Evolutionary conservation across 2,329 filamentous ascomycete species (phyloP).

Genomic region (Bipolaris sorokiniana): DNA sequence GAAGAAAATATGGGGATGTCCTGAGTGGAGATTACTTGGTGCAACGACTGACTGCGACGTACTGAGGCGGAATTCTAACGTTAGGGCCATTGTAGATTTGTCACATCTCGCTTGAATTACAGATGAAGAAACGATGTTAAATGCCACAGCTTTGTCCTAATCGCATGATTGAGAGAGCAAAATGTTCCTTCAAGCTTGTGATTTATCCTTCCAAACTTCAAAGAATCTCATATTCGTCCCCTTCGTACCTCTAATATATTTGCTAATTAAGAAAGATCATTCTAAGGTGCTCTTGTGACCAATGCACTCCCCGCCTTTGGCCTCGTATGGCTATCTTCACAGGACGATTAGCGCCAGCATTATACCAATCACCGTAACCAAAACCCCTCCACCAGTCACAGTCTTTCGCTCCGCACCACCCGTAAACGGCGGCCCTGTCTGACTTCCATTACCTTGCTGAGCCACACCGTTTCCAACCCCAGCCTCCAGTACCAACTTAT

Average conservation of each 20-base stretch:
- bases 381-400: background rate
- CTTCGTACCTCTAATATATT: background rate
- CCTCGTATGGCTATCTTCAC: background rate
- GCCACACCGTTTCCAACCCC: background rate
- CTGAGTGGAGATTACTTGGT: conserved; percentile 82
- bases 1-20: conserved; percentile 81
- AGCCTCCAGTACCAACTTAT: conserved; percentile 16
- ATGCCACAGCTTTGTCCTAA: background rate
- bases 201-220: too few relatives aligned
- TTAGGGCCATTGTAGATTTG: too few relatives aligned
- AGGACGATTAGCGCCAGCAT: background rate
- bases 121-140: background rate
- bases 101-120: too few relatives aligned
- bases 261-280: background rate
- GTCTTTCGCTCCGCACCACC: background rate
- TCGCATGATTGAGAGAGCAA: too few relatives aligned
- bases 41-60: conserved; percentile 76
- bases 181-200: too few relatives aligned
- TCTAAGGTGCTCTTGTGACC: too few relatives aligned
- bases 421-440: background rate
- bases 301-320: background rate
- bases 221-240: too few relatives aligned
- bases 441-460: background rate
- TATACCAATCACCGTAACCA: too few relatives aligned
- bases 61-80: conserved; percentile 27